Percentiles rank a stretch among this genome's conserved stretches.
Conservation (phyloP, 2,329 filamentous ascomycete species). For the Aureobasidium sp. region DNA sequence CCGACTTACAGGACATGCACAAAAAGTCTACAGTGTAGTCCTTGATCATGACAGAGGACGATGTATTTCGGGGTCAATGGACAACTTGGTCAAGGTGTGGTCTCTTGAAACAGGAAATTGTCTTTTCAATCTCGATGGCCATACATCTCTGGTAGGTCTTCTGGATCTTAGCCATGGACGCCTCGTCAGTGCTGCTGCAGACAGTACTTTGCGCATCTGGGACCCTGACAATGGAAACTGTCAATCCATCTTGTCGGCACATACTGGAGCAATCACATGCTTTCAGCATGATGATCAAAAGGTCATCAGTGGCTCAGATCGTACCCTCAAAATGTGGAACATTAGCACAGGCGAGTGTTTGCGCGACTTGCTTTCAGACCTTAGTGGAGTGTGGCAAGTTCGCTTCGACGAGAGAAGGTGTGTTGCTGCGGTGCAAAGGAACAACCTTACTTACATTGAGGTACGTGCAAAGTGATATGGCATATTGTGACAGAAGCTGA, state of each 20-base stretch:
- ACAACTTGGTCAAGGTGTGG: conserved; percentile 97
- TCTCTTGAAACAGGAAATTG: conserved; percentile 79
- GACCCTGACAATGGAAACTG: conserved; percentile 89
- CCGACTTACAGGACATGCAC: conserved; percentile 74
- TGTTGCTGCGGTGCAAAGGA: conserved; percentile 91
- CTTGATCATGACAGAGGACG: conserved; percentile 84
- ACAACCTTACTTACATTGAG: conserved; percentile 90
- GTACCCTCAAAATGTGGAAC: conserved; percentile 98
- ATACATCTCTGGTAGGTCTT: conserved; percentile 84
- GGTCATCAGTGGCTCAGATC: conserved; percentile 91
- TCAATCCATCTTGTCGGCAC: conserved; percentile 81
- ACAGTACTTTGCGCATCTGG: conserved; percentile 94
- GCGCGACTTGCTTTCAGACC: conserved; percentile 83
- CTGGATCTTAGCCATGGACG: conserved; percentile 83
- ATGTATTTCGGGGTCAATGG: conserved; percentile 98
- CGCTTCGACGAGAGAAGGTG: conserved; percentile 94
- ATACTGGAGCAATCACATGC: conserved; percentile 95
- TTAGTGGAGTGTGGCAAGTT: conserved; percentile 98
- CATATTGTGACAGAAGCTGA: conserved; percentile 26
- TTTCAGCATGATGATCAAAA: conserved; percentile 97
- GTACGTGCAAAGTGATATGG: conserved; percentile 45
- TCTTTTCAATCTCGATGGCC: conserved; percentile 84
- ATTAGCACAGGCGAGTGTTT: conserved; percentile 86
- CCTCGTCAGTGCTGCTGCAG: conserved; percentile 88
- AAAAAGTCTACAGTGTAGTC: conserved; percentile 97